These are phyloP conservation scores for Punctularia strigosozonata DNA, from an alignment of 768 basidiomycete genomes.

Conservation along the genomic window DNA sequence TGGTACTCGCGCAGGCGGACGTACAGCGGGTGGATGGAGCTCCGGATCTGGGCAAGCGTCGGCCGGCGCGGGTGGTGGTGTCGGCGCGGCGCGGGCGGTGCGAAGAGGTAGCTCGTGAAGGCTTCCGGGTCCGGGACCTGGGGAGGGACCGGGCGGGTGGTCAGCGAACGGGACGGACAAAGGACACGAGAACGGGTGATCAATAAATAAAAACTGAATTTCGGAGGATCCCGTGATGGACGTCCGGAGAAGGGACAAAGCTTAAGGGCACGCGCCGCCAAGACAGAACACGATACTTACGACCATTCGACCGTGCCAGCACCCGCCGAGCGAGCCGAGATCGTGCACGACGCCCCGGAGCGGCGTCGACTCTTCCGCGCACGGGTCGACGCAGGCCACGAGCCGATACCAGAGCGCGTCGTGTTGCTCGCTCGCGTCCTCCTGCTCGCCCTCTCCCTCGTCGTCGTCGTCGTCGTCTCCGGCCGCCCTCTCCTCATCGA, in stretches of 20 bases:
- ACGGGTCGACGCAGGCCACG: slow-evolving; percentile 24
- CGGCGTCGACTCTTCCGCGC: slow-evolving; percentile 8
- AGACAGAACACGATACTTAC: slow-evolving; percentile 19
- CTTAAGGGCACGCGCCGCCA: too few species aligned
- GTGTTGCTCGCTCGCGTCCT: slow-evolving; percentile 17
- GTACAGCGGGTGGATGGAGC: slow-evolving; percentile 26
- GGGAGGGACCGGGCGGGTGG: too few species aligned
- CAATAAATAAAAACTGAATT: slow-evolving; percentile 3
- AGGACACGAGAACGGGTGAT: too few species aligned
- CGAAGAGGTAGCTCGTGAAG: slow-evolving; percentile 14
- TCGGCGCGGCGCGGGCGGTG: slow-evolving; percentile 14
- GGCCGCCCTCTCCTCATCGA: slow-evolving; percentile 3
- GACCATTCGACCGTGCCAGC: slow-evolving; percentile 35
- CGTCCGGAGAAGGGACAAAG: too few species aligned
- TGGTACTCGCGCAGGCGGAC: slow-evolving; percentile 35
- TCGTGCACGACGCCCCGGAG: slow-evolving; percentile 29
- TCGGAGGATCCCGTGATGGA: too few species aligned
- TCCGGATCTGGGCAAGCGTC: slow-evolving; percentile 11
- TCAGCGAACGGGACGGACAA: too few species aligned
- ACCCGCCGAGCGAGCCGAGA: slow-evolving; percentile 31
- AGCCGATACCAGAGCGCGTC: slow-evolving; percentile 40
- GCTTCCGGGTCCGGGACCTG: too few species aligned
- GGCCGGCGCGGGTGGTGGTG: slow-evolving; percentile 11
- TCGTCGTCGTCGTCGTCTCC: slow-evolving; percentile 9
- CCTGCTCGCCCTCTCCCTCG: slow-evolving; percentile 7